Evolutionary conservation across 2,329 filamentous ascomycete genomes (phyloP).

Genomic region (Claviceps citrina): DNA sequence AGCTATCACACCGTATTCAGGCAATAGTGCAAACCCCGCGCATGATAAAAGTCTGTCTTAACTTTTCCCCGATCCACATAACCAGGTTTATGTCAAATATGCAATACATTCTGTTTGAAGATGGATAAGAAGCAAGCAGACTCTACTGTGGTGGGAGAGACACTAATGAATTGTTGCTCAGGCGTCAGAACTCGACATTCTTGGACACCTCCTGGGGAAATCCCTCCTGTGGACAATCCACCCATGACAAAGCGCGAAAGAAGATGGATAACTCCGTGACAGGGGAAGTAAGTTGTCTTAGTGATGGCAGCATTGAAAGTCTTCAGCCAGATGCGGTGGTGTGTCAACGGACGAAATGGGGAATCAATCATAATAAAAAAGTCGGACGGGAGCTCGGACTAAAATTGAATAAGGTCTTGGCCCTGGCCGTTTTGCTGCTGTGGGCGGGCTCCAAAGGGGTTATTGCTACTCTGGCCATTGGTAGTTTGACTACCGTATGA

Average conservation of each 20-base stretch:
- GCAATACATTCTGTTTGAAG: background rate
- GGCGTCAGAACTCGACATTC: background rate
- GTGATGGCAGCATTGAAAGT: background rate
- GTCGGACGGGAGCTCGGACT: slow-evolving; percentile 11
- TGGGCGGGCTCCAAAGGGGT: slow-evolving; percentile 40
- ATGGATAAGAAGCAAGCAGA: background rate
- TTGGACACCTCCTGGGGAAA: background rate
- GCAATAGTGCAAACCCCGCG: slow-evolving; percentile 1
- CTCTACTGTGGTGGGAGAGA: background rate
- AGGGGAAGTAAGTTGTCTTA: background rate
- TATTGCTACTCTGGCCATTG: slow-evolving; percentile 35
- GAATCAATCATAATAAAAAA: background rate
- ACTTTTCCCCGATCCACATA: background rate
- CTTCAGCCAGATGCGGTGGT: background rate
- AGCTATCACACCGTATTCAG: slow-evolving; percentile 7
- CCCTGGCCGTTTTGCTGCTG: slow-evolving; percentile 35
- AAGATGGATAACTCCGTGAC: background rate
- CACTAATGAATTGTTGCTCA: background rate
- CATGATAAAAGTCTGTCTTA: background rate
- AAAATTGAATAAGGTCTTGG: slow-evolving; percentile 50
- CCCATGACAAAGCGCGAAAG: background rate
- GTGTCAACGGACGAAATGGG: background rate
- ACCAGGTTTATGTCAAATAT: background rate
- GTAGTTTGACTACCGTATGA: slow-evolving; percentile 39
- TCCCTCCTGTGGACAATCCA: background rate